These are phyloP conservation scores for Diaporthe sp. DNA, from an alignment of 2,329 filamentous ascomycete species.

Conservation along the genomic window DNA sequence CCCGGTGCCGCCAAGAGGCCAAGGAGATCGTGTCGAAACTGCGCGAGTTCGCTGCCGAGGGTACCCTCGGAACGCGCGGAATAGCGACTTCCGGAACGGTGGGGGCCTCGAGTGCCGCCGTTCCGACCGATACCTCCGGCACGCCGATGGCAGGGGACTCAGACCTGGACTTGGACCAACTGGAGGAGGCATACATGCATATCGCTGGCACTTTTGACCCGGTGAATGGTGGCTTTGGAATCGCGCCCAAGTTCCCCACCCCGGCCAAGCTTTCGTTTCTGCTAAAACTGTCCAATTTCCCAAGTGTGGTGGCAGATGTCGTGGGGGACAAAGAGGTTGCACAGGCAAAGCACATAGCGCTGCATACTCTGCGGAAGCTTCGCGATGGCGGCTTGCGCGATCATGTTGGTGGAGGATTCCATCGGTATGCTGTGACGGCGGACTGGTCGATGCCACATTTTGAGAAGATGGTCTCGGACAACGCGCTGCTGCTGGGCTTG, in stretches of 20 bases:
- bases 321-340: slow-evolving; percentile 84
- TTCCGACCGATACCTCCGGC: slow-evolving; percentile 35
- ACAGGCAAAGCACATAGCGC: slow-evolving; percentile 81
- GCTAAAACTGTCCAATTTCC: slow-evolving; percentile 79
- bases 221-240: slow-evolving; percentile 82
- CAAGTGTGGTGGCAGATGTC: slow-evolving; percentile 82
- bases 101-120: slow-evolving; percentile 46
- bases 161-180: slow-evolving; percentile 86
- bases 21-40: slow-evolving; percentile 85
- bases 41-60: slow-evolving; percentile 89
- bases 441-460: slow-evolving; percentile 98
- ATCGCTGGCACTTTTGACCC: slow-evolving; percentile 86
- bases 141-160: slow-evolving; percentile 57
- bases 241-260: slow-evolving; percentile 89
- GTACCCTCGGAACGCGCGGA: slow-evolving; percentile 70
- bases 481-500: slow-evolving; percentile 84
- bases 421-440: slow-evolving; percentile 86
- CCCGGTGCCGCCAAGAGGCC: slow-evolving; percentile 85
- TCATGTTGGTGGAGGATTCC: slow-evolving; percentile 68
- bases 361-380: slow-evolving; percentile 84
- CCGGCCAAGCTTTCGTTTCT: slow-evolving; percentile 88
- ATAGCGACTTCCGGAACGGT: slow-evolving; percentile 47
- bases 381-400: slow-evolving; percentile 67
- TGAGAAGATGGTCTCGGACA: slow-evolving; percentile 96
- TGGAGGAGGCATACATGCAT: slow-evolving; percentile 89